Conservation (phyloP, 1,139 yeast genomes). For the Geotrichum siamense region DNA sequence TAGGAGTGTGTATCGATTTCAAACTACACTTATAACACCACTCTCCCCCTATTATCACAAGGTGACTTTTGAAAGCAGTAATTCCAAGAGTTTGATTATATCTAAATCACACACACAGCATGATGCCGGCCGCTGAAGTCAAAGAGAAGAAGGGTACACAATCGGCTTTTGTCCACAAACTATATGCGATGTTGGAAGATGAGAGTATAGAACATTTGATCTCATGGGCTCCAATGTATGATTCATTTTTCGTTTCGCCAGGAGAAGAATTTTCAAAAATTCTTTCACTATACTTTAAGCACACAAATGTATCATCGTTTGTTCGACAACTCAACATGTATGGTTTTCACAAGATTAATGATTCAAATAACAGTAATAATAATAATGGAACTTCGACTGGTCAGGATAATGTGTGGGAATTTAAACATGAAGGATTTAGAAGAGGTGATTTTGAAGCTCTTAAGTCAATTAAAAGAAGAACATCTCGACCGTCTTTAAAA, state of each 20-base stretch:
- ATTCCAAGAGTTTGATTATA: too few relatives aligned
- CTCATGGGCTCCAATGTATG: slow-evolving; percentile 68
- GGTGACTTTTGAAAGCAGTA: too few relatives aligned
- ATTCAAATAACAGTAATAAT: slow-evolving; percentile 25
- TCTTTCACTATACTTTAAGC: slow-evolving; percentile 87
- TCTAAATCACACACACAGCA: too few relatives aligned
- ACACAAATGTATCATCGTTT: slow-evolving; percentile 88
- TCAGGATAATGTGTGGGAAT: slow-evolving; percentile 56
- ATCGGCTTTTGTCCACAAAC: slow-evolving; percentile 54
- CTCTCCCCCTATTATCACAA: too few relatives aligned
- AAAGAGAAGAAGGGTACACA: slow-evolving; percentile 33
- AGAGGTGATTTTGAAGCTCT: slow-evolving; percentile 66
- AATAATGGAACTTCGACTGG: slow-evolving; percentile 3
- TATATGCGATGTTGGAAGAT: slow-evolving; percentile 55
- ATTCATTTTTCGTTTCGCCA: slow-evolving; percentile 39
- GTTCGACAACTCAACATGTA: slow-evolving; percentile 96
- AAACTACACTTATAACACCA: too few relatives aligned
- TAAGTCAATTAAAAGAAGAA: slow-evolving; percentile 59
- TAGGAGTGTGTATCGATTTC: too few relatives aligned
- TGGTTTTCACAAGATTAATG: slow-evolving; percentile 78
- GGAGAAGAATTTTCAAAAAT: slow-evolving; percentile 45
- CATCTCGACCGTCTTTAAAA: slow-evolving; percentile 32
- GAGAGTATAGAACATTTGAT: slow-evolving; percentile 47
- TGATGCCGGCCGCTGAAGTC: too few relatives aligned
- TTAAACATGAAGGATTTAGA: slow-evolving; percentile 73